Evolutionary conservation across 2,329 filamentous ascomycete genomes (phyloP), one percentile per base, ranked within the genome.

Genomic region (Fusarium tuaranense): DNA sequence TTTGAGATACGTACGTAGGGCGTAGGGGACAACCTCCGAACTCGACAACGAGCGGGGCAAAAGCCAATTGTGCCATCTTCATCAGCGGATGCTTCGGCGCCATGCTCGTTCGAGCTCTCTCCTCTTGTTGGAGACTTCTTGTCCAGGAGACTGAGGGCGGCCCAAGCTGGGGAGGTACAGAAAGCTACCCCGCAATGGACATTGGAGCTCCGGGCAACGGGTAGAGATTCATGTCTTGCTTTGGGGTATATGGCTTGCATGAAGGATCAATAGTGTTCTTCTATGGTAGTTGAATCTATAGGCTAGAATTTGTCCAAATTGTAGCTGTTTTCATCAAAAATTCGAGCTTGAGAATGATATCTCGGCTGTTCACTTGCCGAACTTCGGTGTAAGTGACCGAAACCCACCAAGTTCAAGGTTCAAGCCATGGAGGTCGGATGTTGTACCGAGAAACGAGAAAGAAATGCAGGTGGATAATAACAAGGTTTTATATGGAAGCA

Each of bases 21-120:
- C 41, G 41, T 2, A 20, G 20, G 64, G 16, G 53, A 57, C 20
- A 38, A 48, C 48, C 32, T 39, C 63, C 36, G 62, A 41, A 55
- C 62, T 63, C 61, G 34, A 61, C 63, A 70, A 70, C 32, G 69
- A 73, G 72, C 72, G 69, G 72, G 72, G 72, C 55, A 46, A 25
- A 46, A 25, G 36, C 22, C 22, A 38, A 25, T 27, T 59, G 63
- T 36, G 20, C 27, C 53, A 38, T 59, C 63, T 27, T 65, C 25
- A 65, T 48, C 62, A 25, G 51, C 51, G 51, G 63, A 46, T 34
- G 39, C 22, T 58, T 53, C 38, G 63, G 51, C 63, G 63, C 63
- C 51, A 63, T 63, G 44, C 60, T 63, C 16, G 20, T 63, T 51
- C 32, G 48, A 53, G 53, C 27, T 41, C 30, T 27, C 27, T 32